Base-by-base conservation (phyloP, 495 filamentous ascomycete genomes). In the Penicillium lividum region DNA sequence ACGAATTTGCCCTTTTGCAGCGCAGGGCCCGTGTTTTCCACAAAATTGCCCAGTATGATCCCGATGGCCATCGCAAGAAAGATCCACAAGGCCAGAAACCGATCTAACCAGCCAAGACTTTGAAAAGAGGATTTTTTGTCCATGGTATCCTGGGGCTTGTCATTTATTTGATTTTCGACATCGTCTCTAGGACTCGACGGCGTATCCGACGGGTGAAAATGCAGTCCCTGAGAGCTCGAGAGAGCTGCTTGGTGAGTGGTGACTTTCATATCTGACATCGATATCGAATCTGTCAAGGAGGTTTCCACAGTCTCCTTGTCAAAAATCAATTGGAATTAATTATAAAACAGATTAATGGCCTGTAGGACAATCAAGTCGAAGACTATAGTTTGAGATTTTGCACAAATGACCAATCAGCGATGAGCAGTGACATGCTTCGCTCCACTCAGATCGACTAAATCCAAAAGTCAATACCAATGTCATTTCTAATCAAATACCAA, bases 81-180 rank as follows among this genome's bases (percentile, higher is more conserved):
- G 63, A 95, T 93, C 91, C 92, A 95, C 16, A 93, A 16, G 5
- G 88, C 91, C 0, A 94, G 84, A 68, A 92, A 88, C 7, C 88
- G 83, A 70, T 94, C 89, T 27, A 94, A 79, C 54, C 78, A 81
- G 8, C 84, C 86, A 22, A 95, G 82, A 40, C 77, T 71, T 61
- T 80, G 76, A 62, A 87, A 82, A 10, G 78, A 56, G 0, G 71
- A 74, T 30, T 62, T 15, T 27, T 64, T 63, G 8, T 27, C 30
- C 3, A 15, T 22, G 27, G 43, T 11, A 15, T 62, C 54, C 16
- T 55, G 45, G 27, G n/a, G 13, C 7, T 46, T 25, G 5, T 40
- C 31, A n/a, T 4, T 33, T 8, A 4, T 49, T 60, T 66, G 63
- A 27, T 63, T 66, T 56, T 66, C 63, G 5, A 66, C 40, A 49